phyloP scores from a whole-genome alignment of 352 stramenopile genomes.

The Phytopythium chamaehyphon region DNA sequence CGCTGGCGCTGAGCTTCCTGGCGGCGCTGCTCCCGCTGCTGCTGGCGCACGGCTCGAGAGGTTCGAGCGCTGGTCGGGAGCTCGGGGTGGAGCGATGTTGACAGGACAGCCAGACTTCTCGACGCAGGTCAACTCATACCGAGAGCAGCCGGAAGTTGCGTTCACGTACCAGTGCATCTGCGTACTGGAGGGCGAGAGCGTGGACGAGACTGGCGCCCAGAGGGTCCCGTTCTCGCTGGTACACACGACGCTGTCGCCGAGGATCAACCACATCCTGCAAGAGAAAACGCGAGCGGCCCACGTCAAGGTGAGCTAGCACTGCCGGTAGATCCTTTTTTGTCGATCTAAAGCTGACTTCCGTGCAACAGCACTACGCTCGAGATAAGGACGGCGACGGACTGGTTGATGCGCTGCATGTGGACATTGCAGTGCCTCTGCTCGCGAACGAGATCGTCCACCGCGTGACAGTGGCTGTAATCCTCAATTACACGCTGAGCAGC shows the following conservation, averaged over 20 bases:
- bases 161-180: conserved; percentile 59
- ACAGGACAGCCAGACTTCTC: conserved; percentile 54
- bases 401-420: conserved; percentile 51
- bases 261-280: conserved; percentile 41
- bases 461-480: conserved; percentile 39
- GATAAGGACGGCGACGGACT: conserved; percentile 50
- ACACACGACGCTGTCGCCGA: conserved; percentile 37
- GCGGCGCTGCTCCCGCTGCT: conserved; percentile 49
- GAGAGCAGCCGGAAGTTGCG: conserved; percentile 51
- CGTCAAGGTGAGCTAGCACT: conserved; percentile 29
- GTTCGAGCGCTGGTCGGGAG: too few relatives aligned
- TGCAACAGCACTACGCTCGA: conserved; percentile 28
- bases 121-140: conserved; percentile 48
- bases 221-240: conserved; percentile 25
- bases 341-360: conserved; percentile 4
- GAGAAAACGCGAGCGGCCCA: conserved; percentile 26
- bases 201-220: neutral
- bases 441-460: conserved; percentile 45
- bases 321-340: too few relatives aligned
- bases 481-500: conserved; percentile 56
- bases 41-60: conserved; percentile 49
- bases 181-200: conserved; percentile 49
- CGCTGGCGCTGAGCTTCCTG: conserved; percentile 31
- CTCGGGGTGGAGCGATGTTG: too few relatives aligned
- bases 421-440: conserved; percentile 38